Percentiles rank a stretch among this genome's conserved stretches.
phyloP scores from a whole-genome alignment of 257 asterid species.

The Datura wrightii region DNA sequence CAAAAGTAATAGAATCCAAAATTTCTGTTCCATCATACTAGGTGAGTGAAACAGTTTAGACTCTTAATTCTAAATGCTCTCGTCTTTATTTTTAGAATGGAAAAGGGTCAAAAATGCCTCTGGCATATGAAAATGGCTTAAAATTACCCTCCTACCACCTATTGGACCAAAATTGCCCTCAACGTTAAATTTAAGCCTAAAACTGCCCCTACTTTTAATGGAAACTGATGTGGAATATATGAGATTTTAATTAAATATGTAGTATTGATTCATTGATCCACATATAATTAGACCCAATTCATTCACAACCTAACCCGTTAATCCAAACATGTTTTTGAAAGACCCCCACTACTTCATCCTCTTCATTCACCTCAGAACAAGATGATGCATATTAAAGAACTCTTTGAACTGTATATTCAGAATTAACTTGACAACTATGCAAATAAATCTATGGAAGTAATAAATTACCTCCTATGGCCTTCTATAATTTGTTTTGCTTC shows the following conservation, averaged over 20 bases:
- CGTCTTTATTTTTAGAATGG: background rate
- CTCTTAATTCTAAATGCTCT: background rate
- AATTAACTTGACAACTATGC: background rate
- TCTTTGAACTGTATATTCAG: background rate
- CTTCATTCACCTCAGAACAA: background rate
- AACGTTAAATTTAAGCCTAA: background rate
- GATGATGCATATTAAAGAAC: background rate
- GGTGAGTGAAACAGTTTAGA: background rate
- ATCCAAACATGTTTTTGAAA: background rate
- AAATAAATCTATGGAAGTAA: background rate
- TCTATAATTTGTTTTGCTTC: conserved; percentile 10
- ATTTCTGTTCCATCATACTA: background rate
- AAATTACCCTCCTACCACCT: background rate
- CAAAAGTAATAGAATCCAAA: background rate
- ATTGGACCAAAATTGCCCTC: background rate
- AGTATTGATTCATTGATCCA: background rate
- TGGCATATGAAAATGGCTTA: conserved; percentile 1
- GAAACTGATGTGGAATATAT: background rate
- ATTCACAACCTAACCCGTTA: background rate
- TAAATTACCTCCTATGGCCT: background rate
- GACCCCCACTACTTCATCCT: background rate
- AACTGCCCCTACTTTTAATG: background rate
- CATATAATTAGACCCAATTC: background rate
- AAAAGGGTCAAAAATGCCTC: background rate
- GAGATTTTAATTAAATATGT: background rate